These are phyloP conservation scores for Trichocladium antarcticum DNA, from an alignment of 495 filamentous ascomycete species.

Conservation along the genomic window DNA sequence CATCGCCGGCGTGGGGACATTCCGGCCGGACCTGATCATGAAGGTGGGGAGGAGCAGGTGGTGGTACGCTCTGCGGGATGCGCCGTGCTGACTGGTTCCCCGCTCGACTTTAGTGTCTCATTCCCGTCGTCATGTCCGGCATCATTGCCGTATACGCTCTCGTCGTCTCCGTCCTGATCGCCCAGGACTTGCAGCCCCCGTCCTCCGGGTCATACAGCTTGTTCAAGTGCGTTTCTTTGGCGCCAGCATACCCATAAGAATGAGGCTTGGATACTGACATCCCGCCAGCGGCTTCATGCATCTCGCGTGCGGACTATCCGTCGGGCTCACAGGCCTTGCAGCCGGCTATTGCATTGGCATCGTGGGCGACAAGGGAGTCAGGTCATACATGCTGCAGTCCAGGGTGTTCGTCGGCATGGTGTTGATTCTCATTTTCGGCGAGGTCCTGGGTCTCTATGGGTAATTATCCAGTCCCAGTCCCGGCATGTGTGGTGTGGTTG, in stretches of 20 bases:
- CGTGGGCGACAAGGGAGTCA: slow-evolving; percentile 87
- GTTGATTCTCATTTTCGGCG: slow-evolving; percentile 93
- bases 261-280: slow-evolving; percentile 16
- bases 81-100: neutral
- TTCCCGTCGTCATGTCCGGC: slow-evolving; percentile 98
- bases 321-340: slow-evolving; percentile 85
- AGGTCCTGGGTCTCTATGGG: slow-evolving; percentile 96
- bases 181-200: slow-evolving; percentile 65
- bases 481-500: neutral
- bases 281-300: slow-evolving; percentile 75
- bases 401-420: slow-evolving; percentile 98
- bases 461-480: slow-evolving; percentile 34
- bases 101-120: slow-evolving; percentile 52
- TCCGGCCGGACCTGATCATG: slow-evolving; percentile 93
- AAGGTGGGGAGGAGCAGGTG: slow-evolving; percentile 53
- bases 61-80: neutral
- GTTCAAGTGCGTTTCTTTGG: slow-evolving; percentile 52
- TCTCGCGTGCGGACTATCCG: slow-evolving; percentile 78
- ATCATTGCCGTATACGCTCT: slow-evolving; percentile 98
- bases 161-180: slow-evolving; percentile 90
- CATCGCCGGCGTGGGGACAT: slow-evolving; percentile 88
- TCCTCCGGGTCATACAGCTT: slow-evolving; percentile 53
- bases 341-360: slow-evolving; percentile 95
- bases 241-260: too few relatives aligned
- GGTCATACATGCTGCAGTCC: slow-evolving; percentile 90